phyloP scores from a whole-genome alignment of 495 filamentous ascomycete species.

The Lepidopterella palustris region DNA sequence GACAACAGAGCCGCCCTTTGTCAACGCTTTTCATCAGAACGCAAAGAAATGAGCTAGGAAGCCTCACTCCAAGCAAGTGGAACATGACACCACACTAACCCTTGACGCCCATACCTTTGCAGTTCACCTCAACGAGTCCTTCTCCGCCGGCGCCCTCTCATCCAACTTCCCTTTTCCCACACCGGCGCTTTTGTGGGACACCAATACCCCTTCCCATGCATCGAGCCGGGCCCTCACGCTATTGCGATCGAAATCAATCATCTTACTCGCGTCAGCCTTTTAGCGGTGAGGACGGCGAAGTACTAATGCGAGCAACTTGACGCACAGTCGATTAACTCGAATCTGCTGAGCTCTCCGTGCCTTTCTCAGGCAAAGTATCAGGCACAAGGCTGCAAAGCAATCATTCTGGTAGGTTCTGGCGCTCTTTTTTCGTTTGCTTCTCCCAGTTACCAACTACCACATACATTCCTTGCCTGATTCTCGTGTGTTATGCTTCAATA shows the following conservation, averaged over 20 bases:
- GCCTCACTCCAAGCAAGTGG: slow-evolving; percentile 14
- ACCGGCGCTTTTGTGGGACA: slow-evolving; percentile 13
- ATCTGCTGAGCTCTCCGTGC: neutral
- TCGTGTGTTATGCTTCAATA: neutral
- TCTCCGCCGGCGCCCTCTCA: neutral
- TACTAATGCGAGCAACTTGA: slow-evolving; percentile 27
- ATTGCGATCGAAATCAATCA: slow-evolving; percentile 5
- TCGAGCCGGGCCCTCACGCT: slow-evolving; percentile 4
- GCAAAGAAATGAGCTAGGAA: slow-evolving; percentile 21
- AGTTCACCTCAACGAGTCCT: neutral
- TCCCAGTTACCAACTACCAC: neutral
- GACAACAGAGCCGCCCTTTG: slow-evolving; percentile 1
- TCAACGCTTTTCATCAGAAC: neutral
- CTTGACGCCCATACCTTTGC: slow-evolving; percentile 4
- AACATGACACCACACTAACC: neutral
- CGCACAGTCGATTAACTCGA: slow-evolving; percentile 2
- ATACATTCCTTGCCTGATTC: neutral
- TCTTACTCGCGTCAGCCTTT: slow-evolving; percentile 20
- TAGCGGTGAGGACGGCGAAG: slow-evolving; percentile 22
- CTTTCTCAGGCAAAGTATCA: slow-evolving; percentile 14
- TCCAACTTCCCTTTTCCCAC: slow-evolving; percentile 14
- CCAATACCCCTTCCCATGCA: slow-evolving; percentile 8
- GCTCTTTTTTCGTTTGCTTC: neutral
- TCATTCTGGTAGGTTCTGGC: slow-evolving; percentile 10
- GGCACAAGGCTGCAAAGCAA: slow-evolving; percentile 27